These are phyloP conservation scores for Collybia nuda DNA, from an alignment of 768 basidiomycete genomes.

Conservation along the genomic window DNA sequence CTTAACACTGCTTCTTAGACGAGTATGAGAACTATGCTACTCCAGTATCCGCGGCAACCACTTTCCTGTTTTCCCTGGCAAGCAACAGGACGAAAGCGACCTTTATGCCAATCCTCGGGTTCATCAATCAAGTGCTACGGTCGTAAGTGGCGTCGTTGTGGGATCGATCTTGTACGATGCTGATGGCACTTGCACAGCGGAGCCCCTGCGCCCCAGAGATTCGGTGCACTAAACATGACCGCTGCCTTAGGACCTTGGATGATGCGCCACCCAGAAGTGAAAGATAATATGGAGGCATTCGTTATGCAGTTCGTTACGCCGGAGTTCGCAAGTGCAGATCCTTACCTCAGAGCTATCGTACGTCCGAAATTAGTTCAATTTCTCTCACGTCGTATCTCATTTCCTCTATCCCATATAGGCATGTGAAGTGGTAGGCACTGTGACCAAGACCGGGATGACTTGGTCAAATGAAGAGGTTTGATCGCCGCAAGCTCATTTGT, in stretches of 20 bases:
- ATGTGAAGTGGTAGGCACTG: conserved; percentile 75
- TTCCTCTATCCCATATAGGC: conserved; percentile 43
- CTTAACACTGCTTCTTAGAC: conserved; percentile 39
- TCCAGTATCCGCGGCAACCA: conserved; percentile 75
- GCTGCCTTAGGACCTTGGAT: conserved; percentile 75
- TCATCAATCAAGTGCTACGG: conserved; percentile 73
- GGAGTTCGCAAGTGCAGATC: conserved; percentile 63
- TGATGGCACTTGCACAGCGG: conserved; percentile 21
- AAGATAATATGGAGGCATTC: conserved; percentile 75
- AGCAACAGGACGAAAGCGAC: conserved; percentile 80
- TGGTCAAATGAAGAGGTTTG: conserved; percentile 66
- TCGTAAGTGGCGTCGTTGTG: conserved; percentile 41
- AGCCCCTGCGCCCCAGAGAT: conserved; percentile 63
- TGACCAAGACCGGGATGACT: conserved; percentile 65
- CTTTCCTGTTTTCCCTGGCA: conserved; percentile 77
- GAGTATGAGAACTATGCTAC: conserved; percentile 80
- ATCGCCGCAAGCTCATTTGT: not conserved
- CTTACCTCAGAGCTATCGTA: conserved; percentile 79
- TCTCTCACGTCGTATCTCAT: not conserved
- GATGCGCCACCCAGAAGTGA: conserved; percentile 83
- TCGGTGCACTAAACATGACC: conserved; percentile 85
- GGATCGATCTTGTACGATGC: no score
- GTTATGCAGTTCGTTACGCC: conserved; percentile 72
- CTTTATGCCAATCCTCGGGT: conserved; percentile 76
- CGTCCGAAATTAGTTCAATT: conserved; percentile 23